Percentiles rank a stretch among this genome's conserved stretches.
These are phyloP conservation scores for Candida railenensis DNA, from an alignment of 805 yeast species.

Conservation along the genomic window DNA sequence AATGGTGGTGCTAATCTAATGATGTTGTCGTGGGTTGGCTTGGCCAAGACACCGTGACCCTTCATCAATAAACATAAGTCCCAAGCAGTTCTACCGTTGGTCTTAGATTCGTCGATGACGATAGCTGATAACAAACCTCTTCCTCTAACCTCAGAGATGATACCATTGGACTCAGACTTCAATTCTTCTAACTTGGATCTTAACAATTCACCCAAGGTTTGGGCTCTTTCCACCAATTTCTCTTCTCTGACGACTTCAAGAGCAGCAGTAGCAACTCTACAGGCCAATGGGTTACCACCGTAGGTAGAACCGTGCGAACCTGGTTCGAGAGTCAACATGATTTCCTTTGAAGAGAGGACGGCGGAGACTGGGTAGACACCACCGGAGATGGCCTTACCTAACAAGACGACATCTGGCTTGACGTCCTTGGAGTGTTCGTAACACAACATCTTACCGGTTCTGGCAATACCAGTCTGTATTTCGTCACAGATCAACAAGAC, in stretches of 20 bases:
- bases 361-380: conserved; percentile 93
- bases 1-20: conserved; percentile 96
- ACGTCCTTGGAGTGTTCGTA: conserved; percentile 77
- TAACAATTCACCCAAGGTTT: conserved; percentile 66
- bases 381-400: conserved; percentile 95
- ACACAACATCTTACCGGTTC: conserved; percentile 93
- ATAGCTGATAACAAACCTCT: conserved; percentile 86
- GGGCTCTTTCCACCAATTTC: conserved; percentile 76
- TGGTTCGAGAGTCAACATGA: conserved; percentile 86
- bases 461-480: conserved; percentile 95
- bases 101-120: conserved; percentile 80
- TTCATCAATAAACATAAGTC: conserved; percentile 89
- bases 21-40: conserved; percentile 95
- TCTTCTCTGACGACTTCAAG: conserved; percentile 87
- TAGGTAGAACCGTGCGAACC: conserved; percentile 98
- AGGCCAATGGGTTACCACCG: conserved; percentile 96
- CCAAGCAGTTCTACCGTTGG: conserved; percentile 94
- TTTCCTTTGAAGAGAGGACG: conserved; percentile 83
- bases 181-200: conserved; percentile 56
- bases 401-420: conserved; percentile 83
- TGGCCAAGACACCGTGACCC: conserved; percentile 85
- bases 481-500: conserved; percentile 92
- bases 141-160: conserved; percentile 70
- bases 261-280: conserved; percentile 91
- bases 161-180: conserved; percentile 49